Evolutionary conservation across 768 basidiomycete species (phyloP).

Genomic region (Boletus sp.): DNA sequence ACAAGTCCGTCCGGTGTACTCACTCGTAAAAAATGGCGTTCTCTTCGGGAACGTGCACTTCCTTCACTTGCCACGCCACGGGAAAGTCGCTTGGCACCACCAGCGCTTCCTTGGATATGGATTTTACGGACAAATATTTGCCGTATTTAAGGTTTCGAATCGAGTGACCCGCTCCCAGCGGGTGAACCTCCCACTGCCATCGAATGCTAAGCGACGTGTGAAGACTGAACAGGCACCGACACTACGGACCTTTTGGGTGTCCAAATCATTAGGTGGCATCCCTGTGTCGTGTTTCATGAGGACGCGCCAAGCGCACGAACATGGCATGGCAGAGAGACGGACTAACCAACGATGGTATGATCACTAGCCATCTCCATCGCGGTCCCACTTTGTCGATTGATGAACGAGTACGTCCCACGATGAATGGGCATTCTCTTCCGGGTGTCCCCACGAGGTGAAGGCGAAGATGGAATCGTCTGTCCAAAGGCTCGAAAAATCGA

Average conservation of each 20-base stretch:
- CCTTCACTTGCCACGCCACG: constrained; percentile 26
- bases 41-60: constrained; percentile 25
- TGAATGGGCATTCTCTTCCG: constrained; percentile 25
- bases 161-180: constrained; percentile 28
- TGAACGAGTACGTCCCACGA: constrained; percentile 30
- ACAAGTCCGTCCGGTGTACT: not conserved
- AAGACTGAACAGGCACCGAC: not conserved
- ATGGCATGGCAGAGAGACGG: not conserved
- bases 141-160: constrained; percentile 32
- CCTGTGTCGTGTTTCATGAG: constrained; percentile 14
- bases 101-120: constrained; percentile 23
- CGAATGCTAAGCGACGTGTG: not conserved
- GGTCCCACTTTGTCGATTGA: constrained; percentile 32
- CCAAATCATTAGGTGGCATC: constrained; percentile 29
- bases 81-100: constrained; percentile 29
- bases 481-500: constrained; percentile 22
- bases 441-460: constrained; percentile 9
- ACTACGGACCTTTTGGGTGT: constrained; percentile 26
- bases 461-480: constrained; percentile 9
- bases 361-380: constrained; percentile 29
- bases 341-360: constrained; percentile 23
- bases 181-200: constrained; percentile 28
- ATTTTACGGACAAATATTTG: constrained; percentile 27
- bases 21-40: constrained; percentile 29
- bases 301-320: not conserved